phyloP scores from a whole-genome alignment of 2,329 filamentous ascomycete species.

The Ophiostoma triangulosporum region DNA sequence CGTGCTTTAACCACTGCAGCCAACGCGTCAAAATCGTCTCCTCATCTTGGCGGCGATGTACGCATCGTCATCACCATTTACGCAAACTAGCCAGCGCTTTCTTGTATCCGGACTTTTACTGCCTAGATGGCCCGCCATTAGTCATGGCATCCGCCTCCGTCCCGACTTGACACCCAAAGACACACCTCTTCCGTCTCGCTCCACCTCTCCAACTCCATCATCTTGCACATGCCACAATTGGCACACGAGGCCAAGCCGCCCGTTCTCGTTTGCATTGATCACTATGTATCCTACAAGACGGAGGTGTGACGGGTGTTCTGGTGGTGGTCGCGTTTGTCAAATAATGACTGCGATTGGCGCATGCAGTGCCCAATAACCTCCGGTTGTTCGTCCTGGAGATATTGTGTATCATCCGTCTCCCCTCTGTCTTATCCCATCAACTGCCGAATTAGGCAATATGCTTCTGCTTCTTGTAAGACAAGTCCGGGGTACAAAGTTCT shows the following conservation, averaged over 20 bases:
- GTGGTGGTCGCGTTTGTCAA: not conserved
- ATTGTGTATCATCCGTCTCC: not conserved
- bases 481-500: not conserved
- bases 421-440: not conserved
- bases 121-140: not conserved
- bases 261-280: not conserved
- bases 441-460: not conserved
- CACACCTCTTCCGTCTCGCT: too few species aligned
- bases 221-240: not conserved
- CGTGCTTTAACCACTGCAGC: not conserved
- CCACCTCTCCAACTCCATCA: not conserved
- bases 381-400: not conserved
- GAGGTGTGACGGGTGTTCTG: not conserved
- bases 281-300: not conserved
- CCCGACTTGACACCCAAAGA: too few species aligned
- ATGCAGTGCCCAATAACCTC: not conserved
- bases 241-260: not conserved
- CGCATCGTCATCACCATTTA: not conserved
- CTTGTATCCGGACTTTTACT: not conserved
- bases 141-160: not conserved
- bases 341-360: not conserved
- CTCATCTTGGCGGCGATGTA: not conserved
- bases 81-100: not conserved
- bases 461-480: not conserved
- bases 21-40: not conserved